Conservation (phyloP, 2,329 filamentous ascomycete genomes). For the Cladosporium halotolerans region DNA sequence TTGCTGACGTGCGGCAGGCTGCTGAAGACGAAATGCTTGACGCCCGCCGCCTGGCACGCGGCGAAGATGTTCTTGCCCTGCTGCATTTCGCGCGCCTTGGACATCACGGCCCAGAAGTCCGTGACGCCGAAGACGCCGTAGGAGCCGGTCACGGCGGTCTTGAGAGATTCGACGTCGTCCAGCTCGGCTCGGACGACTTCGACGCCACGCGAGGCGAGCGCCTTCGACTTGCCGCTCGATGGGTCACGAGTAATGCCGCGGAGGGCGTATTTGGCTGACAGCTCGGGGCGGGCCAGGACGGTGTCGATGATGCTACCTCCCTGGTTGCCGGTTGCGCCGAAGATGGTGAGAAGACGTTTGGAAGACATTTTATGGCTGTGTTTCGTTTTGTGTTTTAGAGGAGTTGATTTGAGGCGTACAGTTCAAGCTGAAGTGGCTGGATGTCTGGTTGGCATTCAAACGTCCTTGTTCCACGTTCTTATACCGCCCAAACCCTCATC, state of each 20-base stretch:
- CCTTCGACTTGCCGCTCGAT: conserved; percentile 39
- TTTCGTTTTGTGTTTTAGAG: too few relatives aligned
- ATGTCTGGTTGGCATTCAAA: too few relatives aligned
- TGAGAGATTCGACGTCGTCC: conserved; percentile 40
- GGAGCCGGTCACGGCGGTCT: conserved; percentile 40
- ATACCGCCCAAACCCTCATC: too few relatives aligned
- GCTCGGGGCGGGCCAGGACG: conserved; percentile 38
- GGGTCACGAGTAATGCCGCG: conserved; percentile 52
- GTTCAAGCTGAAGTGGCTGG: too few relatives aligned
- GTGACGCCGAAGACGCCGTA: conserved; percentile 49
- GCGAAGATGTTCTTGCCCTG: conserved; percentile 34
- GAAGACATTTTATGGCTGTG: conserved; percentile 16
- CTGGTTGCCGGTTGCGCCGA: conserved; percentile 57
- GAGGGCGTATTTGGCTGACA: conserved; percentile 45
- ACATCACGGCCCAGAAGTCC: conserved; percentile 42
- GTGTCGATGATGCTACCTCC: conserved; percentile 49
- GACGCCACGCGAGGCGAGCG: conserved; percentile 41
- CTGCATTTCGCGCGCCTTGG: conserved; percentile 27
- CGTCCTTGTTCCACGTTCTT: too few relatives aligned
- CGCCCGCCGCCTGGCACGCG: conserved; percentile 23
- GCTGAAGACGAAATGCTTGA: conserved; percentile 36
- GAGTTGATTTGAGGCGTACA: too few relatives aligned
- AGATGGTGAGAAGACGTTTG: conserved; percentile 47
- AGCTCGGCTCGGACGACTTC: conserved; percentile 50
- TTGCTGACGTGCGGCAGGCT: conserved; percentile 25